Evolutionary conservation across 495 filamentous ascomycete genomes (phyloP), one percentile per base, ranked within the genome.

Genomic region (Sabuloglossum arenarium): DNA sequence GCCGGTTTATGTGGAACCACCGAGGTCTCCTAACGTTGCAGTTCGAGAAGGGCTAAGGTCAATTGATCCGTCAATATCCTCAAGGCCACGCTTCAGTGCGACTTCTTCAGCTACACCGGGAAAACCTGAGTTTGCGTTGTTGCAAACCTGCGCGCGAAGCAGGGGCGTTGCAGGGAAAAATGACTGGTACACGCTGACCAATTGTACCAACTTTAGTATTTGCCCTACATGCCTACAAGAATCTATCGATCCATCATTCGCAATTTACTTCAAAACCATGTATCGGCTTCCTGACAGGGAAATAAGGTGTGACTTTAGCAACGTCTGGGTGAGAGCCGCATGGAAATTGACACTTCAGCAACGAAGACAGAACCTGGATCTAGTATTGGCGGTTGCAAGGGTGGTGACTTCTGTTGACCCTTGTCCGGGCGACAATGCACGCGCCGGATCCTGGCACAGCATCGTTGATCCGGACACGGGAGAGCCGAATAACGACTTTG

Each of bases 151-250:
- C 55, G 74, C 78, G 1, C 67, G 82, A 52, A 66, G 72, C 2
- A 59, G 67, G 3, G 70, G 70, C 6, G 68, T 71, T 9, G 61
- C 69, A 50, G 45, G 45, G 6, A 23, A 24, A 47, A 69, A 78
- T 56, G 80, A 84, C 59, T 86, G 82, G 82, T 78, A 78, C 59
- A 83, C 78, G 4, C 68, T 86, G 6, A 71, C 73, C 25, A 71
- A 74, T 8, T 68, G 74, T 53, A 65, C 70, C 5, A 67, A 71
- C 32, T 73, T 84, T 31, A 71, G 80, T 58, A 77, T 86, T 42
- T 86, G 82, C 53, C 81, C 81, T 1, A 70, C 70, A 6, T 86
- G 82, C 68, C 71, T 76, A 56, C 59, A 63, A 21, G 67, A 68
- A 6, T 71, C 75, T 46, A 70, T 84, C 57, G 73, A 69, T 19